These are phyloP conservation scores for Middelhovenomyces tepae DNA, from an alignment of 805 yeast genomes.

Conservation along the genomic window DNA sequence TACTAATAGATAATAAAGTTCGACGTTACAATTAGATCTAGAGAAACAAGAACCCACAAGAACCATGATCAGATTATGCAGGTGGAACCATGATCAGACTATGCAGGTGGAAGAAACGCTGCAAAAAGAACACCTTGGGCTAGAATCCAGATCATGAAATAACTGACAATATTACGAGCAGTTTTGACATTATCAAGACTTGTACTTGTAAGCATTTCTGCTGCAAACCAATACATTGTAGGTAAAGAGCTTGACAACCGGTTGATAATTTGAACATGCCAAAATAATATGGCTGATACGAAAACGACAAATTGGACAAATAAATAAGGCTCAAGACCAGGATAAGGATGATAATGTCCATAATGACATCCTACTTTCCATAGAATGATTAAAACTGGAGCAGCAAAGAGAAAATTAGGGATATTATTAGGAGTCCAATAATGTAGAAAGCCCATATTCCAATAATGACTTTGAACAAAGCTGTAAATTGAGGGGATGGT, in stretches of 20 bases:
- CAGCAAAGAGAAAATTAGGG: constrained; percentile 72
- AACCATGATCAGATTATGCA: no score
- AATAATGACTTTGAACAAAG: constrained; percentile 70
- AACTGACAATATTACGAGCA: constrained; percentile 36
- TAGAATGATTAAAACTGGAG: constrained; percentile 53
- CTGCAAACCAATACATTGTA: constrained; percentile 61
- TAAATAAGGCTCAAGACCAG: constrained; percentile 12
- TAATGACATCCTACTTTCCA: not conserved
- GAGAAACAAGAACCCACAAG: no score
- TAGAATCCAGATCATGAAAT: constrained; percentile 53
- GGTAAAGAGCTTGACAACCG: constrained; percentile 76
- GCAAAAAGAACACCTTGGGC: constrained; percentile 67
- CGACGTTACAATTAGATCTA: no score
- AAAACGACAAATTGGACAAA: constrained; percentile 33
- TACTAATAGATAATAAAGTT: constrained; percentile 1
- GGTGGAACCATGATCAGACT: constrained; percentile 7
- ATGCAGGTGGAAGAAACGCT: constrained; percentile 93
- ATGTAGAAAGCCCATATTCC: constrained; percentile 73
- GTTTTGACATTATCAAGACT: constrained; percentile 15
- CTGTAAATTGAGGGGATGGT: constrained; percentile 51
- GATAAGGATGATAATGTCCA: no score
- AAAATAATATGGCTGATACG: constrained; percentile 45
- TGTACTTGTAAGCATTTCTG: constrained; percentile 30
- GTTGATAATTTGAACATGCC: constrained; percentile 83
- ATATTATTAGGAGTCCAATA: constrained; percentile 80